Percentiles rank a stretch among this genome's conserved stretches.
phyloP scores from a whole-genome alignment of 2,329 filamentous ascomycete species.

The Leptographium flavum region DNA sequence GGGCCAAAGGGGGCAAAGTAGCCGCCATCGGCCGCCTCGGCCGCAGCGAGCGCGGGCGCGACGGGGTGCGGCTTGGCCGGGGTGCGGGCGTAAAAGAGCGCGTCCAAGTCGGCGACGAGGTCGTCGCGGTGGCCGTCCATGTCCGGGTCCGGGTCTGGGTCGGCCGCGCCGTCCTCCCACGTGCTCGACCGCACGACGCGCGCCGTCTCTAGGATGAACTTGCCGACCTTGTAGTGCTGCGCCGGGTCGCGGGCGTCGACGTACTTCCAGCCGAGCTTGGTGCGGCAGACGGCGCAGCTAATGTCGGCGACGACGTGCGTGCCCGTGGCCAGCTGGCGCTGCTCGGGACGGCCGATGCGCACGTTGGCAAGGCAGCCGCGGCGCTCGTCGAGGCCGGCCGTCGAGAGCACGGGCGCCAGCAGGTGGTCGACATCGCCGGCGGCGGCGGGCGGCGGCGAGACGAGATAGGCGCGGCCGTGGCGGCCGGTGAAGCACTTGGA shows the following conservation, averaged over 20 bases:
- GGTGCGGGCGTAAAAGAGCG: slow-evolving; percentile 18
- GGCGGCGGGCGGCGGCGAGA: slow-evolving; percentile 20
- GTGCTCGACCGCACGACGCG: slow-evolving; percentile 35
- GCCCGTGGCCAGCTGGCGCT: slow-evolving; percentile 45
- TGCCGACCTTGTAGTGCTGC: slow-evolving; percentile 55
- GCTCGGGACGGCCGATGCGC: slow-evolving; percentile 37
- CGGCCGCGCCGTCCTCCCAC: slow-evolving; percentile 42
- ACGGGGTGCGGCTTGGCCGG: slow-evolving; percentile 33
- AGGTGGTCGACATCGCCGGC: slow-evolving; percentile 5
- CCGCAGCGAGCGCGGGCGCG: slow-evolving; percentile 1
- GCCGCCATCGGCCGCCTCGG: background rate
- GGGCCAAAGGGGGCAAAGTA: slow-evolving; percentile 10
- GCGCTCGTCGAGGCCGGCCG: background rate
- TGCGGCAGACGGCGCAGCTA: slow-evolving; percentile 37
- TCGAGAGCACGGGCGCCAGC: slow-evolving; percentile 4
- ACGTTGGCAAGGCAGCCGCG: slow-evolving; percentile 35
- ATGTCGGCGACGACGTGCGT: slow-evolving; percentile 52
- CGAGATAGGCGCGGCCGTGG: slow-evolving; percentile 48
- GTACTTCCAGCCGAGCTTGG: slow-evolving; percentile 54
- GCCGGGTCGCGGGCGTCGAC: slow-evolving; percentile 43
- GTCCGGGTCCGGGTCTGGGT: slow-evolving; percentile 6
- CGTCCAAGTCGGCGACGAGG: background rate
- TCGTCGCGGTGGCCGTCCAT: slow-evolving; percentile 3
- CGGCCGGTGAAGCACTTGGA: slow-evolving; percentile 53
- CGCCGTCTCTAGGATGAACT: slow-evolving; percentile 51